Evolutionary conservation across 2,329 filamentous ascomycete genomes (phyloP).

Genomic region (Elsinoe australis): DNA sequence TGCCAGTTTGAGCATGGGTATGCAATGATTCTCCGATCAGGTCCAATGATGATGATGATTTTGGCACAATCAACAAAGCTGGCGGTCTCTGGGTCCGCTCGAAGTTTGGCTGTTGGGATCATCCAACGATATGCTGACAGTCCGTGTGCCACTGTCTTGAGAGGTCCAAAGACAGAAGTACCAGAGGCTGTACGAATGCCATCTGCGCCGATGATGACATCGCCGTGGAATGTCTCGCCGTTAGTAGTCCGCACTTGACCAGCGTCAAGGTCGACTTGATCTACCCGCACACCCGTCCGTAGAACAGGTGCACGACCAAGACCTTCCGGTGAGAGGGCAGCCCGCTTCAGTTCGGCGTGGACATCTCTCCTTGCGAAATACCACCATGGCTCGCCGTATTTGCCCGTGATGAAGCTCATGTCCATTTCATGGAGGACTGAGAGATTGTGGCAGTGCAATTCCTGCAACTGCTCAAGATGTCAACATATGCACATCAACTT

Average conservation of each 20-base stretch:
- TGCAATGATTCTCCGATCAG: conserved; percentile 1
- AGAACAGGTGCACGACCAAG: neutral
- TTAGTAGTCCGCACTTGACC: neutral
- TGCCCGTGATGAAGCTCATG: neutral
- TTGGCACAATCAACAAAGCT: neutral
- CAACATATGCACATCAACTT: neutral
- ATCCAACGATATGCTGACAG: conserved; percentile 1
- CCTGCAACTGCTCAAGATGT: neutral
- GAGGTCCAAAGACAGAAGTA: neutral
- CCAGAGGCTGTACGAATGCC: neutral
- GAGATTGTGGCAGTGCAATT: neutral
- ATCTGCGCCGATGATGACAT: conserved; percentile 5
- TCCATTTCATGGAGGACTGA: neutral
- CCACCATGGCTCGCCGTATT: neutral
- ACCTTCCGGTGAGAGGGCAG: neutral
- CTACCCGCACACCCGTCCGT: neutral
- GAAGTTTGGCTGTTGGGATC: neutral
- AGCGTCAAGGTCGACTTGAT: neutral
- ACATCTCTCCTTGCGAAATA: neutral
- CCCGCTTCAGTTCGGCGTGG: neutral
- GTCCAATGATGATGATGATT: neutral
- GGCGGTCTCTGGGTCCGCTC: conserved; percentile 1
- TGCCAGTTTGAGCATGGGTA: conserved; percentile 7
- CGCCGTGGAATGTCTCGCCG: neutral
- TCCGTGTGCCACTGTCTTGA: neutral